Evolutionary conservation across 495 filamentous ascomycete species (phyloP).

Genomic region (Aspergillus sclerotioniger): DNA sequence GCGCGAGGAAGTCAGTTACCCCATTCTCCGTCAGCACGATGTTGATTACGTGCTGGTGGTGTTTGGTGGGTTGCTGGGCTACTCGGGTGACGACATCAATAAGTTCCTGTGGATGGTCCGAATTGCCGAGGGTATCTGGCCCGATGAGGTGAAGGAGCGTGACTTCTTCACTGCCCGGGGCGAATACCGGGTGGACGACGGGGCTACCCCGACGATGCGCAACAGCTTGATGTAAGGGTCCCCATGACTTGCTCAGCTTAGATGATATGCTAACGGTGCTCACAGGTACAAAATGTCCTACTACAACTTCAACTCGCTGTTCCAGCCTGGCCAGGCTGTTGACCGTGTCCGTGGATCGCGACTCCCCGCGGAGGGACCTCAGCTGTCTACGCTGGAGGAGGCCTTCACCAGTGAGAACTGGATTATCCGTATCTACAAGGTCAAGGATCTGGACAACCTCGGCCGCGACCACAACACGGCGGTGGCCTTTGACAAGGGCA

Average conservation of each 20-base stretch:
- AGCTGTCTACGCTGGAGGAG: constrained; percentile 87
- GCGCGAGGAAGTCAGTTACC: constrained; percentile 95
- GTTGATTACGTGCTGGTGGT: constrained; percentile 98
- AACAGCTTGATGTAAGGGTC: constrained; percentile 93
- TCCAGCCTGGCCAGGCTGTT: constrained; percentile 85
- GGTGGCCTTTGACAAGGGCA: constrained; percentile 83
- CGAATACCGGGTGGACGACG: constrained; percentile 92
- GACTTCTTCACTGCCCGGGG: constrained; percentile 94
- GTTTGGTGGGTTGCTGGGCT: constrained; percentile 93
- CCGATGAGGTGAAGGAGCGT: constrained; percentile 95
- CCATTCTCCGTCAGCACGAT: constrained; percentile 96
- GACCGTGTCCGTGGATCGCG: constrained; percentile 83
- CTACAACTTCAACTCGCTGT: constrained; percentile 92
- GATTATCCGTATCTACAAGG: constrained; percentile 99
- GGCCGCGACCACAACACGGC: constrained; percentile 85
- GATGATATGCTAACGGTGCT: constrained; percentile 33
- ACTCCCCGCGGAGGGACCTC: constrained; percentile 81
- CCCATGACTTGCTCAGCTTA: not conserved
- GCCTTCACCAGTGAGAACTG: constrained; percentile 99
- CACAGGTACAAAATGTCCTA: constrained; percentile 99
- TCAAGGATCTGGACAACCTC: constrained; percentile 96
- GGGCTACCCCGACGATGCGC: constrained; percentile 96
- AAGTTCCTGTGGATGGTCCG: constrained; percentile 99
- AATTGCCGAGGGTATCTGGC: constrained; percentile 99
- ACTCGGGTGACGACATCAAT: constrained; percentile 99